Conservation (phyloP, 2,329 filamentous ascomycete species). For the Aureobasidium melanogenum region DNA sequence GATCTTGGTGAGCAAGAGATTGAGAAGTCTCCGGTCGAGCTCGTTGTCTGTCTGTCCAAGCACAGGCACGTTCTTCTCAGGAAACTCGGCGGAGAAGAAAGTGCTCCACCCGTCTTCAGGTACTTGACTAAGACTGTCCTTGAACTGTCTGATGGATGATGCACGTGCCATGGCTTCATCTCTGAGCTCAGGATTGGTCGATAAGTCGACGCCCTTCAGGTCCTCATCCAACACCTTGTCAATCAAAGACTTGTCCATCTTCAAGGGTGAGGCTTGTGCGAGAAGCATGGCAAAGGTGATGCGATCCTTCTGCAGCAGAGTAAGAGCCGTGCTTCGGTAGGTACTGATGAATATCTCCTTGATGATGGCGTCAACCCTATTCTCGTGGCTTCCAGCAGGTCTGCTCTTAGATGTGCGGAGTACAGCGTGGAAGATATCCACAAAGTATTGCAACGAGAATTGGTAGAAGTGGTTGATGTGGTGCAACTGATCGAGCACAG, state of each 20-base stretch:
- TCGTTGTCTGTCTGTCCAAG: conserved; percentile 59
- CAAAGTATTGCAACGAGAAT: conserved; percentile 96
- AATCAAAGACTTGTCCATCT: conserved; percentile 85
- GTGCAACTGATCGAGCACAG: conserved; percentile 91
- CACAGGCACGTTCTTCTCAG: conserved; percentile 71
- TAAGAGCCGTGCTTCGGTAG: conserved; percentile 87
- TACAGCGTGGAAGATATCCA: conserved; percentile 93
- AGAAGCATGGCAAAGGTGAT: conserved; percentile 92
- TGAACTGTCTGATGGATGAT: conserved; percentile 62
- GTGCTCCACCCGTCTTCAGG: conserved; percentile 61
- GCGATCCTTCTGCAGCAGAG: conserved; percentile 85
- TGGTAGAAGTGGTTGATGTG: conserved; percentile 99
- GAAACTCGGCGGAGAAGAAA: conserved; percentile 79
- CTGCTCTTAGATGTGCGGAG: conserved; percentile 73
- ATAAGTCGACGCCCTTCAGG: conserved; percentile 69
- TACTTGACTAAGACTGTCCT: conserved; percentile 58
- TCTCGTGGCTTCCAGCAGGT: conserved; percentile 47
- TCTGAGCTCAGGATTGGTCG: conserved; percentile 53
- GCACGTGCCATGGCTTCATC: conserved; percentile 62
- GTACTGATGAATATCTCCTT: conserved; percentile 84
- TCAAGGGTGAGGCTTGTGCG: conserved; percentile 89
- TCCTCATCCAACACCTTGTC: conserved; percentile 76
- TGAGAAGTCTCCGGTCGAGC: conserved; percentile 68
- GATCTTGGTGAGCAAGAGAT: conserved; percentile 84
- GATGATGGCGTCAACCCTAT: conserved; percentile 80